These are phyloP conservation scores for Zygosaccharomyces pseudobailii DNA, from an alignment of 1,139 yeast species.

Conservation along the genomic window DNA sequence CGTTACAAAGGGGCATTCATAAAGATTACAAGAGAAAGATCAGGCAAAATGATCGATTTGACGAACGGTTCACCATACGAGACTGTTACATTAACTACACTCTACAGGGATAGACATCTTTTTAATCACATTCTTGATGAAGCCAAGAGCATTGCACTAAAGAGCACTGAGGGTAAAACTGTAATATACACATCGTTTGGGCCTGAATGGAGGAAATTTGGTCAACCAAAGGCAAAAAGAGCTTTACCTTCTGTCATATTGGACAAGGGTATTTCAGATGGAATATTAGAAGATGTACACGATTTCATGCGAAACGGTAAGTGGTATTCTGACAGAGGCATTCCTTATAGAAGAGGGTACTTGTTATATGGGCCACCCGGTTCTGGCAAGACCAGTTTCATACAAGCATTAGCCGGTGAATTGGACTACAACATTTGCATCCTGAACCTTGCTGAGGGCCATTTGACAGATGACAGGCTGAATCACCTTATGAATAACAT, in stretches of 20 bases:
- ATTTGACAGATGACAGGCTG: constrained; percentile 87
- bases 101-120: constrained; percentile 72
- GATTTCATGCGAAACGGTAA: constrained; percentile 76
- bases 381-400: constrained; percentile 91
- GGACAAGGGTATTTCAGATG: constrained; percentile 67
- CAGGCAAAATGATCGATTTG: constrained; percentile 84
- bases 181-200: constrained; percentile 94
- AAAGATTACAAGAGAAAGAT: constrained; percentile 83
- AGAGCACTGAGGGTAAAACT: constrained; percentile 86
- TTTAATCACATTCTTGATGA: constrained; percentile 73
- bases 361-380: constrained; percentile 97
- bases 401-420: constrained; percentile 95
- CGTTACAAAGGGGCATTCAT: constrained; percentile 83
- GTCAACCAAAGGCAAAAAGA: constrained; percentile 89
- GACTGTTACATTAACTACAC: constrained; percentile 85
- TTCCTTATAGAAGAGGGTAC: constrained; percentile 95
- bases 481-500: constrained; percentile 95
- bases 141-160: constrained; percentile 79
- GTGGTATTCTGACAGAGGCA: constrained; percentile 95
- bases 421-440: constrained; percentile 93
- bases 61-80: constrained; percentile 93
- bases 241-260: constrained; percentile 79
- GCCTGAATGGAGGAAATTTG: constrained; percentile 98
- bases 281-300: constrained; percentile 62
- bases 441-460: constrained; percentile 81